Evolutionary conservation across 2,329 filamentous ascomycete genomes (phyloP), one percentile per base, ranked within the genome.

Genomic region (Tolypocladium inflatum): DNA sequence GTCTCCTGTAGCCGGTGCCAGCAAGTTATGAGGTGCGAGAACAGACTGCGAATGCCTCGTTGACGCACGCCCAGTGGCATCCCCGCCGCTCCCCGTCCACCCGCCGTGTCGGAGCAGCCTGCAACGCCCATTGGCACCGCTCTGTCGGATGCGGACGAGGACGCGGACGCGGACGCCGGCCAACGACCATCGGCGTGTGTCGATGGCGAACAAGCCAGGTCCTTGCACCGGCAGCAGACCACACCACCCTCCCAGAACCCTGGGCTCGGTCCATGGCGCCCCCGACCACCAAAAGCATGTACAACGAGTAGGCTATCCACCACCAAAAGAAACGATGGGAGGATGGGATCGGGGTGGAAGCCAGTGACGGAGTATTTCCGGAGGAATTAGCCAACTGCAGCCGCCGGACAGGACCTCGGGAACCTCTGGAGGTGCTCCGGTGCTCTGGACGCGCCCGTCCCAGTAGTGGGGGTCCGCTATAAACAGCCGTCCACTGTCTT

Each of bases 91-190:
- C 53, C 35, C 48, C 30, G 48, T 35, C 48, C 48, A 21, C 30
- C 48, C 48, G 48, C 48, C 30, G 48, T 52, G 54, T 48, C 56
- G 59, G 26, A 37, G 30, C 48, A 52, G 38, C 52, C 58, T 61
- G 60, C 60, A 61, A 55, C n/a, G 38, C 41, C 35, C 23, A 60
- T 58, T 60, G 60, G 60, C 60, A 60, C 63, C 63, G 59, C 42
- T 57, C 55, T 62, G 63, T 63, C 60, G 63, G 63, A 59, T 61
- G 57, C 63, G 45, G 54, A 52, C 53, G 55, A 33, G 43, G 55
- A 55, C 59, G 57, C 38, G 43, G 55, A 55, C 59, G 58, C 42
- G 50, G 56, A 53, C 58, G 23, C 21, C 15, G 13, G 42, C 42
- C 42, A 26, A 26, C 43, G 11, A n/a, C 15, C 39, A 19, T 30